phyloP scores from a whole-genome alignment of 345 rosid species.

The Eucalyptus paniculata region DNA sequence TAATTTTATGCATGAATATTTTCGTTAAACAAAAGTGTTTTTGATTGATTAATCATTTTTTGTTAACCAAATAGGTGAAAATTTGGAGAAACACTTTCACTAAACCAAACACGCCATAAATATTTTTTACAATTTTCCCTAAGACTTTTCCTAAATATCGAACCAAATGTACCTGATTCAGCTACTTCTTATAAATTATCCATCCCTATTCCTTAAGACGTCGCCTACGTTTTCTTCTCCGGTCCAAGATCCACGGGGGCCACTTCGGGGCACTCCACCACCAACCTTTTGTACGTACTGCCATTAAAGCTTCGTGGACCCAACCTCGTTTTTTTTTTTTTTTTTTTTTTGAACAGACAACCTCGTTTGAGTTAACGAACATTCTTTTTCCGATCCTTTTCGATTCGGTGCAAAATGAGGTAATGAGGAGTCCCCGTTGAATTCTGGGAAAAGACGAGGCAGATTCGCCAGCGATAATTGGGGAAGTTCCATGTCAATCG shows the following conservation, averaged over 20 bases:
- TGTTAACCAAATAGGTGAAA: background rate
- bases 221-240: background rate
- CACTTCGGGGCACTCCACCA: background rate
- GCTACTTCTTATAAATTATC: background rate
- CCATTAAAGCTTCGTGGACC: background rate
- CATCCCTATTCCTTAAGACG: background rate
- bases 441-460: background rate
- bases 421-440: background rate
- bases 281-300: background rate
- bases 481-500: background rate
- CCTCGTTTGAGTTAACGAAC: background rate
- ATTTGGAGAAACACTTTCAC: background rate
- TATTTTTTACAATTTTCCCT: accelerated
- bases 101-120: accelerated
- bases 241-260: background rate
- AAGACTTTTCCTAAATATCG: background rate
- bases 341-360: too few species aligned
- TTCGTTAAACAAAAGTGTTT: too few species aligned
- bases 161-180: too few species aligned
- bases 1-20: too few species aligned
- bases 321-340: background rate
- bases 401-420: background rate
- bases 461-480: background rate
- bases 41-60: too few species aligned
- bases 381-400: background rate